Conservation (phyloP, 306 rosid species). For the Calophaca sinica region DNA sequence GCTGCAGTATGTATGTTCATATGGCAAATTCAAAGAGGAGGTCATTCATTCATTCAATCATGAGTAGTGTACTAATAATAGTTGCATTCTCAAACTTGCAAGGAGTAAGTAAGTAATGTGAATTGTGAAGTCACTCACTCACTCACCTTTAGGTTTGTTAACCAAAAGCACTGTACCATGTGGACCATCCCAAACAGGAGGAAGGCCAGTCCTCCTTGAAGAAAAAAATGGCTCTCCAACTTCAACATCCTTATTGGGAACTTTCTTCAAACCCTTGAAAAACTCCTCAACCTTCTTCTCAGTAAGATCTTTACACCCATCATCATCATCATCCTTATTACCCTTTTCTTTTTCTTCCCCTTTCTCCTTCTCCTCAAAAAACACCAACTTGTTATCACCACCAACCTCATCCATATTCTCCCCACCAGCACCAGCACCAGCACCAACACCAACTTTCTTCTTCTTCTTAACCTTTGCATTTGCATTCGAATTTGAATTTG, state of each 20-base stretch:
- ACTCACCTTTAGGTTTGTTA: conserved; percentile 91
- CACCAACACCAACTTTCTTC: conserved; percentile 39
- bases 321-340: conserved; percentile 29
- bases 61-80: not conserved
- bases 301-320: not conserved
- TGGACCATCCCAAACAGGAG: conserved; percentile 80
- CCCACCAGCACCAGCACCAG: conserved; percentile 27
- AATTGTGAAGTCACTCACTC: conserved; percentile 11
- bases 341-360: conserved; percentile 35
- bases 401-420: conserved; percentile 45
- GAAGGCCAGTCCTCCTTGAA: conserved; percentile 78
- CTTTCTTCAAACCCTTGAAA: conserved; percentile 82
- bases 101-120: not conserved
- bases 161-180: conserved; percentile 82
- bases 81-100: not conserved
- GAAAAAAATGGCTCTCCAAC: conserved; percentile 71
- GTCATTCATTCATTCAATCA: too few species aligned
- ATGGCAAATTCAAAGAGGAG: too few species aligned
- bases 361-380: conserved; percentile 65
- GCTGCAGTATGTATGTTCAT: too few species aligned
- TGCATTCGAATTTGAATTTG: not conserved
- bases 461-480: conserved; percentile 6
- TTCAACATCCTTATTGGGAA: conserved; percentile 54
- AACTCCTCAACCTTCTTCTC: conserved; percentile 90
- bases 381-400: conserved; percentile 59